phyloP scores from a whole-genome alignment of 768 basidiomycete genomes.

The Tubosaeta sp. region DNA sequence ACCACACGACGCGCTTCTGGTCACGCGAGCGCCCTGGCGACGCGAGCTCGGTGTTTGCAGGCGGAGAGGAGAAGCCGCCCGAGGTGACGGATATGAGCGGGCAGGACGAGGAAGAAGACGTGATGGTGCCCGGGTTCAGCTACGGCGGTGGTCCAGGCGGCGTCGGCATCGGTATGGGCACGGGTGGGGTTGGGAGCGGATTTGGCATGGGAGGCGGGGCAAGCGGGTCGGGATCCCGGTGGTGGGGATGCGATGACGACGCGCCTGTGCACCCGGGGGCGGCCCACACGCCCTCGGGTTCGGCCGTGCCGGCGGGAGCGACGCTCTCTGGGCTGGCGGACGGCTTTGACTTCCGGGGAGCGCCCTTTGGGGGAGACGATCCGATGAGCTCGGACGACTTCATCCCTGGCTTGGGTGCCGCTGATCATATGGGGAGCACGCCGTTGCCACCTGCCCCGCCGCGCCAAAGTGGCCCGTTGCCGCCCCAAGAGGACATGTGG shows the following conservation, averaged over 20 bases:
- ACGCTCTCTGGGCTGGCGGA: slow-evolving; percentile 17
- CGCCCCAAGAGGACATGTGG: slow-evolving; percentile 52
- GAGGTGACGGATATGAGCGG: slow-evolving; percentile 54
- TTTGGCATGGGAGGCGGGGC: slow-evolving; percentile 23
- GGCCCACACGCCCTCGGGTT: too few species aligned
- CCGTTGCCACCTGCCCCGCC: slow-evolving; percentile 26
- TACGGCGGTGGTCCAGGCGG: slow-evolving; percentile 21
- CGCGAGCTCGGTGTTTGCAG: slow-evolving; percentile 67
- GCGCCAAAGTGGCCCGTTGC: slow-evolving; percentile 35
- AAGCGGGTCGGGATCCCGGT: slow-evolving; percentile 19
- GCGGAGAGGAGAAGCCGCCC: slow-evolving; percentile 82
- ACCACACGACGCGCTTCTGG: slow-evolving; percentile 99
- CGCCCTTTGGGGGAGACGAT: slow-evolving; percentile 23
- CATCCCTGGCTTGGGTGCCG: slow-evolving; percentile 60
- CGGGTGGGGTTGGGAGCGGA: slow-evolving; percentile 9
- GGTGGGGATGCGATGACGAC: slow-evolving; percentile 50
- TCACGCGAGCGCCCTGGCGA: slow-evolving; percentile 88
- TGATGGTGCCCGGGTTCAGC: slow-evolving; percentile 72
- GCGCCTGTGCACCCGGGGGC: too few species aligned
- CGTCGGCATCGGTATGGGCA: background rate
- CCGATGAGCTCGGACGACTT: slow-evolving; percentile 46
- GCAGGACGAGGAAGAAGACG: slow-evolving; percentile 72
- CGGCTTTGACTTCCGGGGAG: slow-evolving; percentile 23
- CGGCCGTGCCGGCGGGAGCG: slow-evolving; percentile 1
- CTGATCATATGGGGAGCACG: slow-evolving; percentile 22